Evolutionary conservation across 495 filamentous ascomycete genomes (phyloP).

Genomic region (Opeltia flavorubescens): DNA sequence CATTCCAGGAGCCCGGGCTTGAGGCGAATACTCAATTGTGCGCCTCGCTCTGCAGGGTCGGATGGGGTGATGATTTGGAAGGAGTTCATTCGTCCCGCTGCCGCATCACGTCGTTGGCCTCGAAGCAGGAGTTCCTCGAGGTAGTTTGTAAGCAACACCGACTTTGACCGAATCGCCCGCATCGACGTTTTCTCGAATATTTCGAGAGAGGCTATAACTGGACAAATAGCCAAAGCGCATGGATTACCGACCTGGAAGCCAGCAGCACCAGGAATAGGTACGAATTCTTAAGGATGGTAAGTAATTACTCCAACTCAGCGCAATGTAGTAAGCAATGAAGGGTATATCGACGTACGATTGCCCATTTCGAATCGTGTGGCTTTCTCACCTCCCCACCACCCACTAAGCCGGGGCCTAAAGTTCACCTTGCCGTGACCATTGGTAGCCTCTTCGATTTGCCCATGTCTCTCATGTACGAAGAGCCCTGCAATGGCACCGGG

Average conservation of each 20-base stretch:
- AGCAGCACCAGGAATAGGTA: conserved; percentile 50
- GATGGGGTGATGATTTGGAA: conserved; percentile 74
- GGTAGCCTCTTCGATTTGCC: conserved; percentile 32
- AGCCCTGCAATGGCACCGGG: conserved; percentile 76
- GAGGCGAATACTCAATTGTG: conserved; percentile 72
- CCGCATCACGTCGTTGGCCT: conserved; percentile 25
- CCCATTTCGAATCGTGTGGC: conserved; percentile 63
- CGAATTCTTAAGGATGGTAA: conserved; percentile 37
- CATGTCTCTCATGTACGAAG: conserved; percentile 74
- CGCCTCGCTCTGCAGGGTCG: conserved; percentile 57
- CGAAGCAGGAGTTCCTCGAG: conserved; percentile 53
- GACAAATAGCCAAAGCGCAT: conserved; percentile 43
- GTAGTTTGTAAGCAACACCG: conserved; percentile 61
- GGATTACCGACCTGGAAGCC: conserved; percentile 53
- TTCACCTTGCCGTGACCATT: conserved; percentile 19
- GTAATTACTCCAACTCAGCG: too few species aligned
- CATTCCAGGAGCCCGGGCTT: conserved; percentile 48
- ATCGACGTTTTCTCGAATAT: conserved; percentile 67
- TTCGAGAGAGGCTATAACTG: conserved; percentile 61
- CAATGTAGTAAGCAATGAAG: background rate
- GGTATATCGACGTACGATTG: conserved; percentile 29
- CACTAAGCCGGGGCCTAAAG: conserved; percentile 50
- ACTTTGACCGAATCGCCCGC: conserved; percentile 55
- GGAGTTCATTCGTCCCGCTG: conserved; percentile 25
- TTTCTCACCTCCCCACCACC: conserved; percentile 86